These are phyloP conservation scores for Hordeum vulgare DNA, from an alignment of 176 grass and related monocot genomes.

Conservation along the genomic window MorexV3_pseudomolecules_assembly NC_058523.1:495993311-495993810, in stretches of 20 bases:
- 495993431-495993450: background rate
- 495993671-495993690: background rate
- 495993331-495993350: conserved; percentile 66
- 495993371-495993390: conserved; percentile 73
- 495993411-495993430: conserved; percentile 42
- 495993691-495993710: background rate
- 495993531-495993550: background rate
- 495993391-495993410: conserved; percentile 67
- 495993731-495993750: background rate
- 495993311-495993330: conserved; percentile 69
- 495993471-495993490: background rate
- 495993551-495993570: background rate
- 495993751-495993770: background rate
- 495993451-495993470: background rate
- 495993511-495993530: background rate
- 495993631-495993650: background rate
- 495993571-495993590: background rate
- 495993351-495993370: conserved; percentile 58
- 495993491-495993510: background rate
- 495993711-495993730: background rate
- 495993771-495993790: background rate
- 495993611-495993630: background rate
- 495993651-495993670: background rate
- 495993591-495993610: background rate
- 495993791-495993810: background rate